phyloP scores from a whole-genome alignment of 148 eudicot genomes.

The Bassia scoparia region DNA sequence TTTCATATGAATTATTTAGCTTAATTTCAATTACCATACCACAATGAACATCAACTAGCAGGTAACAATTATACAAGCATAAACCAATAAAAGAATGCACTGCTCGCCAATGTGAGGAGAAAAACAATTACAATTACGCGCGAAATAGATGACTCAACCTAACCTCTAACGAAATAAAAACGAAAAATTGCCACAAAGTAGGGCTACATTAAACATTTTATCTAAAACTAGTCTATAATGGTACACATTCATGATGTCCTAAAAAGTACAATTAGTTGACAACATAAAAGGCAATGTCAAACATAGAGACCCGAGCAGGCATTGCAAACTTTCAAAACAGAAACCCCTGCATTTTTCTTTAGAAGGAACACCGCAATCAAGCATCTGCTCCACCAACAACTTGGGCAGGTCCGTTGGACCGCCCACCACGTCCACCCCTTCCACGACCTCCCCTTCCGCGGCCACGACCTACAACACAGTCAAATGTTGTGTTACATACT shows the following conservation, averaged over 20 bases:
- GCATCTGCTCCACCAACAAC: constrained; percentile 44
- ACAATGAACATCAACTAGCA: no score
- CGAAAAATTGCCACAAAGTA: constrained; percentile 23
- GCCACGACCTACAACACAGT: constrained; percentile 51
- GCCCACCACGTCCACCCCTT: constrained; percentile 56
- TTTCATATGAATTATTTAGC: no score
- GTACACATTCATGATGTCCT: constrained; percentile 42
- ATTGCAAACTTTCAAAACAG: constrained; percentile 38
- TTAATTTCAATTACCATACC: no score
- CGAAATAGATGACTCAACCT: constrained; percentile 32
- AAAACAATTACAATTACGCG: constrained; percentile 33
- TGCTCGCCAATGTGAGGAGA: constrained; percentile 41
- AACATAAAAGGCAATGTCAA: constrained; percentile 31
- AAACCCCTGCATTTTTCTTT: constrained; percentile 28
- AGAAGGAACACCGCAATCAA: constrained; percentile 19
- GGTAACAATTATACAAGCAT: constrained; percentile 15
- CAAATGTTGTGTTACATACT: no score
- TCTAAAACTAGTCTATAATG: constrained; percentile 48
- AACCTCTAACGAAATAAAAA: constrained; percentile 16
- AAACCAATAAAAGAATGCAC: constrained; percentile 71
- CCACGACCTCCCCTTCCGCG: constrained; percentile 80
- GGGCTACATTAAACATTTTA: constrained; percentile 19
- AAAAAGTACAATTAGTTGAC: constrained; percentile 35
- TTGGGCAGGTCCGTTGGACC: constrained; percentile 57
- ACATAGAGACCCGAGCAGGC: constrained; percentile 50